Evolutionary conservation across 1,284 basidiomycete species (phyloP), one percentile per base, ranked within the genome.

Genomic region (Pascua sp.): DNA sequence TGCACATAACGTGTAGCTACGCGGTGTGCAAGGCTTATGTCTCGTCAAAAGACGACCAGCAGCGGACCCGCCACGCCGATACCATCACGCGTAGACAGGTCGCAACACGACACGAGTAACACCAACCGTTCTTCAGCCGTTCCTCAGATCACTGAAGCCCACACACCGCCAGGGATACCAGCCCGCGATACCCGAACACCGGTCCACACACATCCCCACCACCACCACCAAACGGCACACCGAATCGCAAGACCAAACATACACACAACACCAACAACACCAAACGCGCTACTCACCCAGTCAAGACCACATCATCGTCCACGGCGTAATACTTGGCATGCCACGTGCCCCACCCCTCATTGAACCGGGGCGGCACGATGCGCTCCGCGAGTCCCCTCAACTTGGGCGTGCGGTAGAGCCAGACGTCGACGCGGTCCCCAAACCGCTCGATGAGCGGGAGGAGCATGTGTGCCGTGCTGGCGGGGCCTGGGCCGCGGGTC

Each of bases 321-420:
- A 85, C 87, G 15, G 91, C 91, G 70, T 99, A 99, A 58, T 95
- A 84, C 78, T 98, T 98, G 18, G 93, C 89, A 73, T 98, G 96
- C 90, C 95, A 97, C 4, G 95, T 89, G 0, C 96, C 95, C 88
- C 91, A 98, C 0, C 94, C 96, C 78, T 99, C 96, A 69, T 98
- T 94, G 77, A 93, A 96, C 46, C 96, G 82, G 50, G 90, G 88
- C 2, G 96, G 96, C 1, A 98, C 85, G 18, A 94, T 60, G 58
- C 82, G 83, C 44, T 90, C 85, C 72, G 90, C 80, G 40, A 89
- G 65, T 0, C 89, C 87, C 24, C 85, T 82, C 38, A 98, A 81
- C 58, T 87, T 89, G 0, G 95, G 93, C 65, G 91, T 93, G 50
- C 87, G 85, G 75, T 89, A 98, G 63, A 91, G 82, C 48, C 85